A percentile compares a stretch with the other conserved stretches of the same genome.
Evolutionary conservation across 768 basidiomycete genomes (phyloP).

Genomic region (Kwoniella botswanensis): DNA sequence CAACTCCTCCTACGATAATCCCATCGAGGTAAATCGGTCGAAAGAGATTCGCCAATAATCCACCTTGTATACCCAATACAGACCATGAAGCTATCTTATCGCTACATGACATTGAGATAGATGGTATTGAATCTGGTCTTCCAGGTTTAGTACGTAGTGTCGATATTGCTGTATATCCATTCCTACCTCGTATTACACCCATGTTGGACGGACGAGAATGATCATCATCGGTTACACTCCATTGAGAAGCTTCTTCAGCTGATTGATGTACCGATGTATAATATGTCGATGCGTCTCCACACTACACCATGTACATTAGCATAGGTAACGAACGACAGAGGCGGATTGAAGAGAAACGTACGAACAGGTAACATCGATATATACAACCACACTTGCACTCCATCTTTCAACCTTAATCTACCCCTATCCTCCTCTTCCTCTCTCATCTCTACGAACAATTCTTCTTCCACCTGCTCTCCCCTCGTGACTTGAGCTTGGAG

Average conservation of each 20-base stretch:
- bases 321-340: neutral
- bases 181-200: slow-evolving; percentile 67
- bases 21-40: slow-evolving; percentile 69
- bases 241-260: slow-evolving; percentile 71
- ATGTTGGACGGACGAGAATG: neutral
- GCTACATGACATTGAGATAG: slow-evolving; percentile 86
- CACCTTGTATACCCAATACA: slow-evolving; percentile 83
- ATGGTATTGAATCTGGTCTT: slow-evolving; percentile 82
- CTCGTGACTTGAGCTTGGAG: neutral
- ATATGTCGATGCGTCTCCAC: slow-evolving; percentile 87
- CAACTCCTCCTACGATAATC: slow-evolving; percentile 77
- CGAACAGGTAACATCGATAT: slow-evolving; percentile 72
- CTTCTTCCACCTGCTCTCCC: neutral
- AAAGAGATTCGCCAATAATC: slow-evolving; percentile 66
- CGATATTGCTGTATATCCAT: slow-evolving; percentile 75
- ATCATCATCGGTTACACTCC: slow-evolving; percentile 54
- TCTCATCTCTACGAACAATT: slow-evolving; percentile 24
- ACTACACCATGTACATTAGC: slow-evolving; percentile 59
- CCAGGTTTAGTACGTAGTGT: slow-evolving; percentile 92
- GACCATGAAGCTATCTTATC: slow-evolving; percentile 93
- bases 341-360: neutral
- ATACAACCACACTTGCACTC: slow-evolving; percentile 68
- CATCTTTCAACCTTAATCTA: slow-evolving; percentile 62
- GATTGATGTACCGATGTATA: slow-evolving; percentile 78
- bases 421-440: neutral